Conservation (phyloP, 2,329 filamentous ascomycete species). For the Epichloe festucae region DNA sequence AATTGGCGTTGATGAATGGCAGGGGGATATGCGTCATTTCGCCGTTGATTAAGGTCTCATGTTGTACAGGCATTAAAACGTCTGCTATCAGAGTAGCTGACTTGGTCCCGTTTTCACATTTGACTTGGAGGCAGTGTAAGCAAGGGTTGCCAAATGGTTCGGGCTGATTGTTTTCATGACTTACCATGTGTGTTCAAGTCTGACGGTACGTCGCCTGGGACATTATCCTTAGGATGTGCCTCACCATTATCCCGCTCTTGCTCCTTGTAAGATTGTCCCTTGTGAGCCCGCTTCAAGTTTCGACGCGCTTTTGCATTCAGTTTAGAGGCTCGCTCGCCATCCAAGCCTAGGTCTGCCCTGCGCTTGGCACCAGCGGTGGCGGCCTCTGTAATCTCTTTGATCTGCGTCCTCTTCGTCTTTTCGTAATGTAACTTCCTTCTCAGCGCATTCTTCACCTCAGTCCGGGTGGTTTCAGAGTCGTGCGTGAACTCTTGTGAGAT, state of each 20-base stretch:
- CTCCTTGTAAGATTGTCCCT: constrained; percentile 1
- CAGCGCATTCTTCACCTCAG: constrained; percentile 43
- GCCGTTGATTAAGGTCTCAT: constrained; percentile 31
- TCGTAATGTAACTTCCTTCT: constrained; percentile 54
- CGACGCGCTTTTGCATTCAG: constrained; percentile 15
- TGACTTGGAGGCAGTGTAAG: constrained; percentile 21
- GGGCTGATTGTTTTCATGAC: constrained; percentile 1
- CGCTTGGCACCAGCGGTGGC: constrained; percentile 26
- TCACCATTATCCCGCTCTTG: constrained; percentile 7
- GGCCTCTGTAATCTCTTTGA: constrained; percentile 25
- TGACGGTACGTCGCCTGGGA: constrained; percentile 8
- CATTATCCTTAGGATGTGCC: constrained; percentile 14
- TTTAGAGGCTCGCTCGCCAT: constrained; percentile 14
- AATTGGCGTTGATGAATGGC: constrained; percentile 64
- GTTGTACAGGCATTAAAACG: constrained; percentile 25
- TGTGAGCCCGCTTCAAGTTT: constrained; percentile 5
- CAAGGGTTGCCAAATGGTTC: not conserved
- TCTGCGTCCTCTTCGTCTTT: constrained; percentile 28
- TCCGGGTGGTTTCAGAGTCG: constrained; percentile 30
- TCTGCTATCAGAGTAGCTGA: constrained; percentile 22
- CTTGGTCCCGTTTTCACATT: constrained; percentile 30
- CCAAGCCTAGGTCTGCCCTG: constrained; percentile 15
- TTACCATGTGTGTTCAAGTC: constrained; percentile 21
- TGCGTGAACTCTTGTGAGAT: constrained; percentile 36
- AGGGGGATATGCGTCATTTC: constrained; percentile 28